Evolutionary conservation across 2,329 filamentous ascomycete species (phyloP), one percentile per base, ranked within the genome.

Genomic region (Neopestalotiopsis rosae): DNA sequence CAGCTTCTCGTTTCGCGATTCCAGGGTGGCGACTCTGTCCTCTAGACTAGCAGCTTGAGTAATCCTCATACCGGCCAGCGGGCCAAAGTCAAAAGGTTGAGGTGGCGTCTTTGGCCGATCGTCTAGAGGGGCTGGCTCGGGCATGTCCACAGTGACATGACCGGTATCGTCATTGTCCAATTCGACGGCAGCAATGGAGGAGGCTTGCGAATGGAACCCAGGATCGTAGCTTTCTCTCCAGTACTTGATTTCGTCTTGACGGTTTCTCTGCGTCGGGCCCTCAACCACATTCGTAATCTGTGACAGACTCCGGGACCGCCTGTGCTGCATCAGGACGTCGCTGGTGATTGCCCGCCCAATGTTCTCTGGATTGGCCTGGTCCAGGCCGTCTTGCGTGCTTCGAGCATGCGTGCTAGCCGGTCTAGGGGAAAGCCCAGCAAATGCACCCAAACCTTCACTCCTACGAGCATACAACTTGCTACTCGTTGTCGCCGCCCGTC

Each of bases 301-400:
- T 0, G 88, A 89, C 12, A 91, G 76, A 71, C 89, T 91, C 63
- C 88, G 83, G 1, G 89, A 91, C 61, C 89, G 85, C 58, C 89
- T 84, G 61, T 87, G 85, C 34, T 83, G 76, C 4, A 79, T 82
- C 42, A 80, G 80, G 30, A 79, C 82, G 68, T 89, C 87, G 70
- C 86, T 88, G 2, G 88, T 89, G 62, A 91, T 86, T 61, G 89
- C 89, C 20, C 86, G 85, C n/a, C 89, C 89, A 69, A 91, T 90
- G 68, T 87, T 84, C n/a, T 82, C 79, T 0, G 85, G 82, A 68
- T 87, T 83, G 1, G 85, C 81, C 14, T 81, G 78, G 3, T 75
- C 77, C 28, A 76, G 74, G 10, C 80, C 74, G 65, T 79, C 72
- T 30, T 79, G 80, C 59, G 81, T 85, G 28, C 82, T 84, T 45